Base-by-base conservation (phyloP, 208 protist genomes). In the Leishmania major region DNA sequence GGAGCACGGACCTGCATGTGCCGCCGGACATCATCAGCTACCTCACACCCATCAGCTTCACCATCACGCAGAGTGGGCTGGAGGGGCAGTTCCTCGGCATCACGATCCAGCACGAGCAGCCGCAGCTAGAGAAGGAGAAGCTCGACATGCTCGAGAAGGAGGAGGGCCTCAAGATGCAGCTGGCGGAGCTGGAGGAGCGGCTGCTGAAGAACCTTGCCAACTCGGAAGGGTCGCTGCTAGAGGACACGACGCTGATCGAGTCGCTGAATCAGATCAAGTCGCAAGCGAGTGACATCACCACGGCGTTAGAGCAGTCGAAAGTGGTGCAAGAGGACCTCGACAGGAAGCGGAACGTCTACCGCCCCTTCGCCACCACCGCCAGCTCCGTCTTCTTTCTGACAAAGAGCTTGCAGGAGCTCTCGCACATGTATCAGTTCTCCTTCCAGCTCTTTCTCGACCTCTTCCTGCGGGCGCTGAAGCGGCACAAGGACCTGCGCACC, bases 361-460 rank as follows among this genome's bases (percentile, higher is more conserved):
- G 94, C 55, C 94, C 96, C 6, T 97, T 99, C 70, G 97, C 99
- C 35, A 84, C 91, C 35, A 93, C 88, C 11, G 98, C 96, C 5
- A 96, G 95, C 71, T 81, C 83, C 37, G 83, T 99, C 47, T 99
- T 97, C 80, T 99, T 99, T 85, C 78, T 99, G 35, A 96, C 99
- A 17, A 91, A 94, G 77, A 93, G 89, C 55, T 90, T 99, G 60
- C 84, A 88, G 71, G 84, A 90, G 57, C 82, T 99, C 3, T 99
- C 98, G 74, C 92, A 98, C 83, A 99, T 99, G 98, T 99, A 99
- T 84, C 96, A 98, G 84, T 99, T 99, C 88, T 97, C 96, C 57
- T 95, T 99, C 25, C 78, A 91, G 53, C 85, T 94, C 19, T 99
- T 99, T 87, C 90, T 99, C 81, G 77, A 84, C 49, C 86, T 98